phyloP scores from a whole-genome alignment of 2,329 filamentous ascomycete genomes.

The Dactylellina parvicollis region DNA sequence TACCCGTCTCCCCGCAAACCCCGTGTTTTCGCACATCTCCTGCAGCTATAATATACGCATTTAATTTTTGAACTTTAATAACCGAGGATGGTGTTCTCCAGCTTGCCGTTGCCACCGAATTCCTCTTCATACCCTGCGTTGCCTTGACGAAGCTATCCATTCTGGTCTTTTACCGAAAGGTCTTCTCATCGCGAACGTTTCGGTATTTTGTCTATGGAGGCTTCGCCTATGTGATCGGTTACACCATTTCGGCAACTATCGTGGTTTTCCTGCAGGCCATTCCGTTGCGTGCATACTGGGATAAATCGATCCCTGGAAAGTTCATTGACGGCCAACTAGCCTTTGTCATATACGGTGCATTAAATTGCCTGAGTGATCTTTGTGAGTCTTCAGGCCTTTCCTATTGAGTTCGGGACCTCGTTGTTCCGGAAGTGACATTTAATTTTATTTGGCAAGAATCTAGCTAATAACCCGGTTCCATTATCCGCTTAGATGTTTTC shows the following conservation, averaged over 20 bases:
- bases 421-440: no score
- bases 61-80: slow-evolving; percentile 14
- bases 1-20: slow-evolving; percentile 4
- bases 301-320: slow-evolving; percentile 38
- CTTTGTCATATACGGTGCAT: slow-evolving; percentile 27
- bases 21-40: slow-evolving; percentile 6
- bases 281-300: slow-evolving; percentile 48
- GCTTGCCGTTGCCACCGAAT: slow-evolving; percentile 62
- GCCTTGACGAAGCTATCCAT: slow-evolving; percentile 62
- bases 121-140: slow-evolving; percentile 62
- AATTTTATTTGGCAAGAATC: no score
- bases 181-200: slow-evolving; percentile 56
- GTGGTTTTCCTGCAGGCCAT: slow-evolving; percentile 39
- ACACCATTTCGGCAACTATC: slow-evolving; percentile 20
- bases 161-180: slow-evolving; percentile 62
- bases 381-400: slow-evolving; percentile 18
- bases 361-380: slow-evolving; percentile 45
- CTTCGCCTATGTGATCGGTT: slow-evolving; percentile 25
- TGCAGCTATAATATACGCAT: neutral
- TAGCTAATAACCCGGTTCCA: neutral
- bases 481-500: slow-evolving; percentile 31
- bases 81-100: slow-evolving; percentile 55
- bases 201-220: slow-evolving; percentile 42
- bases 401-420: no score
- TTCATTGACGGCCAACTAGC: slow-evolving; percentile 40